Evolutionary conservation across 1,284 basidiomycete genomes (phyloP), one percentile per base, ranked within the genome.

Genomic region (Cutaneotrichosporon mucoides): DNA sequence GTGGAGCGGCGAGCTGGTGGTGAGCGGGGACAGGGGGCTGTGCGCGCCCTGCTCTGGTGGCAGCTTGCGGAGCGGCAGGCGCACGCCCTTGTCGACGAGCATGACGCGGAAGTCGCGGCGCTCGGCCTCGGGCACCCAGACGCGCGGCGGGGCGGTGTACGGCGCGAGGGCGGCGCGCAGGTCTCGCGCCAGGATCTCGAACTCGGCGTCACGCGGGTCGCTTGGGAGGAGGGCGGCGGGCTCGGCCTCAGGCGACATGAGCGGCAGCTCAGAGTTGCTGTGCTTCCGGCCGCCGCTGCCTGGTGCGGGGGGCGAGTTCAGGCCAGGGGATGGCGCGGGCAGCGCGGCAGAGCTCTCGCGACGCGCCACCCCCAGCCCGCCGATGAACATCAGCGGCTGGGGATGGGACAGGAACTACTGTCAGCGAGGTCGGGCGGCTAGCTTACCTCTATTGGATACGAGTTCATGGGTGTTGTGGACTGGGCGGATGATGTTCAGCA

Each of bases 311-410:
- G 24, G 24, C 24, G 24, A 24, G 24, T 24, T 24, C 24, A 24
- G 24, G 24, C 24, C 24, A 24, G 24, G 24, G 24, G 24, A 24
- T 24, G 24, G 24, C 24, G 24, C 24, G 24, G 24, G 24, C 24
- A 24, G 24, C 24, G 24, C 24, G 24, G 24, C 24, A 24, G 24
- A 24, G 24, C 24, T 24, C 24, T 40, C 12, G 38, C 38, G 38
- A 8, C 15, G 44, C 44, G 10, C 44, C 44, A 43, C 47, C 47
- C 86, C 51, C 44, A 96, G 83, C 0, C 93, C 92, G 33, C 90
- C 90, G 36, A 93, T 88, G 72, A 95, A 95, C 88, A 96, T 89
- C 53, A 95, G 85, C 33, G 93, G 93, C 41, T 86, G 86, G 53
- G 91, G 85, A 75, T 95, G 92, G 46, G 84, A 82, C 64, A 94